Base-by-base conservation (phyloP, 2,329 filamentous ascomycete genomes). In the Cordyceps fumosorosea region DNA sequence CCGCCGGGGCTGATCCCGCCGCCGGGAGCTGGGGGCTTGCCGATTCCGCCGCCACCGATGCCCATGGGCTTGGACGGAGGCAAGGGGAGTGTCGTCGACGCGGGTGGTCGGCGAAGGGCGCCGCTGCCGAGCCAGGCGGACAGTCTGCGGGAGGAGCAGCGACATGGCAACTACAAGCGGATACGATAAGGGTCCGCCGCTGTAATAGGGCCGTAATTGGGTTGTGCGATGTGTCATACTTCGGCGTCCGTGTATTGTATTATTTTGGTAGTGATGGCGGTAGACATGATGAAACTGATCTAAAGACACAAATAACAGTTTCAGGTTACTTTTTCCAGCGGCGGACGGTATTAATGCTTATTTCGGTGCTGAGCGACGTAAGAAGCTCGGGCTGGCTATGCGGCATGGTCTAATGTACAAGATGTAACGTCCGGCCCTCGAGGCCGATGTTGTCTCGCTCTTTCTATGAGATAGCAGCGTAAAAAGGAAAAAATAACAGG, bases 81-180 rank as follows among this genome's bases (percentile, higher is more conserved):
- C 63, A 70, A 74, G 62, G 68, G 72, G 29, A 6, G 3, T 3
- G 29, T 7, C 68, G 75, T 73, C 14, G 72, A 69, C 24, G n/a
- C 14, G 10, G 73, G 4, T 3, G 26, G n/a, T 8, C 45, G 69
- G 40, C 76, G 85, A 20, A 81, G 89, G 64, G 90, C 83, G 6
- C 91, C 90, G 10, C 75, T 96, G 50, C 91, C 91, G 0, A 93
- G 90, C 71, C 91, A 96, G 75, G 86, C 90, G 70, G 91, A 95
- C 72, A 93, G 89, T 67, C 75, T 96, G 67, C 84, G 87, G 67
- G 85, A 88, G 73, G 90, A 93, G 74, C 91, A 93, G 79, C 83
- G 82, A 62, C 79, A 79, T 60, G 85, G 85, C 3, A 80, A 86
- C 65, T 88, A 85, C 68, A 87, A 83, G 11, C 52, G 56, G 7